phyloP scores from a whole-genome alignment of 2,329 filamentous ascomycete species.

The Cryphonectria radicalis region DNA sequence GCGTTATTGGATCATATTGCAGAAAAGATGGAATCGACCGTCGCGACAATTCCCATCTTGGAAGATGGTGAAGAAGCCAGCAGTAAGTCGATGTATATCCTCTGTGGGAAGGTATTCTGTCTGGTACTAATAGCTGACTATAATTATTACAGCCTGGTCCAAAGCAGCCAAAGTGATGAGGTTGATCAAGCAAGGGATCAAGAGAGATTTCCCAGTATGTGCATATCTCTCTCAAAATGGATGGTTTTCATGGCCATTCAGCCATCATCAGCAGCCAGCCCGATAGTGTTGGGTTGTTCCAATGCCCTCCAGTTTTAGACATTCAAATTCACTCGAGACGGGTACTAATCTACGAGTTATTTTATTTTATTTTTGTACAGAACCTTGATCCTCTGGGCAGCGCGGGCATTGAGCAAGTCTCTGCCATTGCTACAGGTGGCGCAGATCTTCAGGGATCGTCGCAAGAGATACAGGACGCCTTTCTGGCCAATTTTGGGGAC shows the following conservation, averaged over 20 bases:
- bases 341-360: neutral
- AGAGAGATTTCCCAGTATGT: slow-evolving; percentile 16
- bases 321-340: neutral
- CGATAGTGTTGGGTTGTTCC: neutral
- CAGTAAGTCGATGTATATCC: slow-evolving; percentile 4
- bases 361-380: neutral
- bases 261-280: neutral
- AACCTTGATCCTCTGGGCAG: slow-evolving; percentile 7
- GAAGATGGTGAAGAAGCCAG: slow-evolving; percentile 25
- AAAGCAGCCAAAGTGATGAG: slow-evolving; percentile 14
- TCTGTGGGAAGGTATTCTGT: neutral
- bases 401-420: slow-evolving; percentile 2
- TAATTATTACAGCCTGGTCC: neutral
- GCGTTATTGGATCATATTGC: slow-evolving; percentile 36
- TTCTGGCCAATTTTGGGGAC: slow-evolving; percentile 20
- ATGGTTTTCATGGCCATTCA: no score
- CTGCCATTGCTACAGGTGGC: slow-evolving; percentile 3
- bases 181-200: slow-evolving; percentile 13
- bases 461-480: slow-evolving; percentile 17
- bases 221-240: neutral
- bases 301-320: neutral
- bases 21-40: slow-evolving; percentile 12
- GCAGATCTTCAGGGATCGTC: slow-evolving; percentile 14
- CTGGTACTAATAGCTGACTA: neutral
- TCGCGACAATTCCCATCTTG: neutral